phyloP scores from a whole-genome alignment of 768 basidiomycete genomes.

The Lactarius trivialis region DNA sequence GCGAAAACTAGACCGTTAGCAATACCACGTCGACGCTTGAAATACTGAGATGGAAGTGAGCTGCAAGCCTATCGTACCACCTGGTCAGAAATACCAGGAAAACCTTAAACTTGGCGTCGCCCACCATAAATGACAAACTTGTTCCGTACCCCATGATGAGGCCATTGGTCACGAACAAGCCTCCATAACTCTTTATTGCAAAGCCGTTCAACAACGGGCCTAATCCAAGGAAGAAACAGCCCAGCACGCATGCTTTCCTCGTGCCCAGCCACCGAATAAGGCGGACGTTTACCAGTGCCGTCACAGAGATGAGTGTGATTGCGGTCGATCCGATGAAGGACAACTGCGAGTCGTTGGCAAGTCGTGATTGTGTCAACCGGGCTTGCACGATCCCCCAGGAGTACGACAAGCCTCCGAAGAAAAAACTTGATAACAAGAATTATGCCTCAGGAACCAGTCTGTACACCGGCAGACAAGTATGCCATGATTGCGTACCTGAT shows the following conservation, averaged over 20 bases:
- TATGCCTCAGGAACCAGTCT: background rate
- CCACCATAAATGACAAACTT: slow-evolving; percentile 27
- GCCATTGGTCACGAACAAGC: slow-evolving; percentile 29
- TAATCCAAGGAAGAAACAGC: slow-evolving; percentile 28
- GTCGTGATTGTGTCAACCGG: slow-evolving; percentile 26
- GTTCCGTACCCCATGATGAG: slow-evolving; percentile 29
- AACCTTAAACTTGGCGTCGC: background rate
- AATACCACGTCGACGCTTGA: slow-evolving; percentile 30
- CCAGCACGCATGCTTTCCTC: slow-evolving; percentile 28
- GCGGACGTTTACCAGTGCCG: slow-evolving; percentile 28
- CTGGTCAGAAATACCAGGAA: background rate
- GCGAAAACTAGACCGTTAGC: slow-evolving; percentile 34
- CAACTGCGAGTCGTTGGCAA: slow-evolving; percentile 26
- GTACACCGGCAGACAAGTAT: background rate
- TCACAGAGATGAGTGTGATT: slow-evolving; percentile 28
- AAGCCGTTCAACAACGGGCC: slow-evolving; percentile 29
- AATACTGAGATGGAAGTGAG: slow-evolving; percentile 33
- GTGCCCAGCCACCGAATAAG: slow-evolving; percentile 30
- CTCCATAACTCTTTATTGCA: slow-evolving; percentile 24
- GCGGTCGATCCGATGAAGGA: slow-evolving; percentile 32
- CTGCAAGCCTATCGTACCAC: slow-evolving; percentile 26
- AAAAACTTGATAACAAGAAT: background rate
- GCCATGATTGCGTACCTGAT: slow-evolving; percentile 24
- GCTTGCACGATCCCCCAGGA: slow-evolving; percentile 25
- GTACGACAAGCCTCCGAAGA: background rate